Conservation (phyloP, 2,329 filamentous ascomycete species). For the Davidsoniella virescens region DNA sequence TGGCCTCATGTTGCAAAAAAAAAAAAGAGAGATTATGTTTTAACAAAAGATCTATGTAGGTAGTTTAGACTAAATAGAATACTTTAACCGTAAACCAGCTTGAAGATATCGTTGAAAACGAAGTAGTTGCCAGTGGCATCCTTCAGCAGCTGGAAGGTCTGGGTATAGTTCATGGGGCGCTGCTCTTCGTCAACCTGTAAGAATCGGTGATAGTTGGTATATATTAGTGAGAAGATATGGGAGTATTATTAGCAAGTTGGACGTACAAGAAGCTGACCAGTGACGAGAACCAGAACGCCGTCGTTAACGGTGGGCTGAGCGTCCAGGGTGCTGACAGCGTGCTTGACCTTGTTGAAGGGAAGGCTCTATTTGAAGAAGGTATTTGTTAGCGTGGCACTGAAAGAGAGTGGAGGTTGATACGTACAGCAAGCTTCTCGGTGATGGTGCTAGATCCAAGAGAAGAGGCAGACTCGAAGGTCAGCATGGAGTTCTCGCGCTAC, state of each 20-base stretch:
- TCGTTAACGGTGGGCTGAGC: constrained; percentile 57
- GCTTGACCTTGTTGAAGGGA: constrained; percentile 67
- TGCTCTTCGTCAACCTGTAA: constrained; percentile 67
- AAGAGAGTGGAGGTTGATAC: constrained; percentile 18
- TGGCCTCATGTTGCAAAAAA: neutral
- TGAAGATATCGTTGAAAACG: constrained; percentile 91
- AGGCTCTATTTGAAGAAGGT: constrained; percentile 37
- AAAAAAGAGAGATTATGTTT: neutral
- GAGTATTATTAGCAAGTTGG: constrained; percentile 3
- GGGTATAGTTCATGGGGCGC: constrained; percentile 78
- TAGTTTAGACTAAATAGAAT: neutral
- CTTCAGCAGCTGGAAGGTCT: constrained; percentile 70
- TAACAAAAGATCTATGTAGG: too few species aligned
- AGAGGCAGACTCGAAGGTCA: constrained; percentile 72
- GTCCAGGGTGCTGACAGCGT: constrained; percentile 63
- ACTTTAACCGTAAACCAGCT: constrained; percentile 54
- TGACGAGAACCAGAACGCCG: constrained; percentile 74
- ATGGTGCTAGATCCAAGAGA: constrained; percentile 50
- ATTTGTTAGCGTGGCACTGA: neutral
- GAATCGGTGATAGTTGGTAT: neutral
- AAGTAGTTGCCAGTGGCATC: constrained; percentile 54
- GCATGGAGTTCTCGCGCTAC: constrained; percentile 71
- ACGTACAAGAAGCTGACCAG: constrained; percentile 66
- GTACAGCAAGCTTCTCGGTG: constrained; percentile 65
- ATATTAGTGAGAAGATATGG: neutral